phyloP scores from a whole-genome alignment of 257 asterid genomes.

The Anisodus acutangulus region DNA sequence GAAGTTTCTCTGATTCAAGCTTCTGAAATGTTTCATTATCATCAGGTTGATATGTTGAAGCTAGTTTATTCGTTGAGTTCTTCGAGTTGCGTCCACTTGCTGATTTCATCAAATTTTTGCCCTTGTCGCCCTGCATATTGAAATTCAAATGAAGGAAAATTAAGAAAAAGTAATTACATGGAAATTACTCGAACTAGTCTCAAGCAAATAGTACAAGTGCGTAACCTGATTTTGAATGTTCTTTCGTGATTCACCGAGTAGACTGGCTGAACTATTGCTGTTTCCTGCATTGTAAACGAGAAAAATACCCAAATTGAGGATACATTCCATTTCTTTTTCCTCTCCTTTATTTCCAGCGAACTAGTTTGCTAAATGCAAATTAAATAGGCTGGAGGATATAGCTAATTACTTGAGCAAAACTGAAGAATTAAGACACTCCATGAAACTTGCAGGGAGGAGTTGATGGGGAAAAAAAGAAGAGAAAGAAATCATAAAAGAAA shows the following conservation, averaged over 20 bases:
- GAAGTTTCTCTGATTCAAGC: conserved; percentile 11
- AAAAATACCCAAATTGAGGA: conserved; percentile 10
- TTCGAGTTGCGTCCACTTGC: background rate
- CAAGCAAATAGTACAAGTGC: background rate
- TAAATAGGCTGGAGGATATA: background rate
- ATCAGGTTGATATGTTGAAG: background rate
- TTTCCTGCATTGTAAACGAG: conserved; percentile 34
- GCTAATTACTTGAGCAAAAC: background rate
- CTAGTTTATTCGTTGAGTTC: background rate
- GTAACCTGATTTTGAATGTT: conserved; percentile 30
- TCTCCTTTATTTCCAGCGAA: background rate
- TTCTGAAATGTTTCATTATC: conserved; percentile 25
- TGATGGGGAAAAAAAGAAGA: background rate
- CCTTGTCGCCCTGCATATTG: background rate
- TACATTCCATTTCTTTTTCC: background rate
- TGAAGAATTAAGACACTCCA: background rate
- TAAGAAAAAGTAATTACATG: background rate
- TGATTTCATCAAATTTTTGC: background rate
- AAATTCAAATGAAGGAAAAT: background rate
- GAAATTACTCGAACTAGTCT: background rate
- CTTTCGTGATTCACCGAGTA: background rate
- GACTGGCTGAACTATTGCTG: background rate
- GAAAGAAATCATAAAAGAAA: background rate
- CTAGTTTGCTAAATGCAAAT: background rate
- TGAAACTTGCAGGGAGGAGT: background rate